A percentile compares a stretch with the other conserved stretches of the same genome.
These are phyloP conservation scores for Microsporum ferrugineum DNA, from an alignment of 2,329 filamentous ascomycete genomes.

Conservation along the genomic window DNA sequence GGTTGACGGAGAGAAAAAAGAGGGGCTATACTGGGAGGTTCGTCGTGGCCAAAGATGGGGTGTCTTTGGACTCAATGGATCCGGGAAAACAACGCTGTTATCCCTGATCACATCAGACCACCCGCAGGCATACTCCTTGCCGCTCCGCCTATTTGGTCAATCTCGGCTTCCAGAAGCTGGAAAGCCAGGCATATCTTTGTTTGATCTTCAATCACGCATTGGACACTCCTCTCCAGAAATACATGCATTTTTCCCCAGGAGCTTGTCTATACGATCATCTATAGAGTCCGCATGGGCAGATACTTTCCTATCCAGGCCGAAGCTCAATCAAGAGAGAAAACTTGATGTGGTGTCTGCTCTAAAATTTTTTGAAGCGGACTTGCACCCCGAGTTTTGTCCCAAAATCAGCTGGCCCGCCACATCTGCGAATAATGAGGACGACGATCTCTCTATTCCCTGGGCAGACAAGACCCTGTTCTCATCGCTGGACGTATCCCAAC, in stretches of 20 bases:
- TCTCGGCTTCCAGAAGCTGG: conserved; percentile 66
- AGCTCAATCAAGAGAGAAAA: conserved; percentile 46
- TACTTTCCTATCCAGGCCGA: conserved; percentile 64
- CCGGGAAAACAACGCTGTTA: conserved; percentile 88
- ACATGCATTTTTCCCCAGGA: conserved; percentile 79
- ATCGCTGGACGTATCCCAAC: conserved; percentile 40
- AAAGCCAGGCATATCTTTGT: conserved; percentile 67
- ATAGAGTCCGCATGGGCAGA: conserved; percentile 84
- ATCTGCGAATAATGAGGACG: conserved; percentile 13
- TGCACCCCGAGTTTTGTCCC: conserved; percentile 38
- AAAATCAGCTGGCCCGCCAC: conserved; percentile 9
- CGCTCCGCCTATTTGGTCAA: conserved; percentile 74
- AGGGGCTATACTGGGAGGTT: conserved; percentile 73
- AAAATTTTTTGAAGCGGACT: conserved; percentile 63
- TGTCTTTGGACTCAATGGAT: conserved; percentile 84
- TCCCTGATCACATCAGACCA: conserved; percentile 92
- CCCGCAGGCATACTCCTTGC: conserved; percentile 82
- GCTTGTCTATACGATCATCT: conserved; percentile 59
- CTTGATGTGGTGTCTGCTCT: conserved; percentile 58
- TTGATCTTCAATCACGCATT: conserved; percentile 80
- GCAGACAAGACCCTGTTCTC: conserved; percentile 53
- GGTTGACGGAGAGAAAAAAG: conserved; percentile 34
- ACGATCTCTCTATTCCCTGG: neutral
- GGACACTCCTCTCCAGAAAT: conserved; percentile 92
- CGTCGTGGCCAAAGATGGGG: conserved; percentile 78